Evolutionary conservation across 164 flowering plant species (phyloP), one percentile per base, ranked within the genome.

Genomic region (Annona squamosa): DNA sequence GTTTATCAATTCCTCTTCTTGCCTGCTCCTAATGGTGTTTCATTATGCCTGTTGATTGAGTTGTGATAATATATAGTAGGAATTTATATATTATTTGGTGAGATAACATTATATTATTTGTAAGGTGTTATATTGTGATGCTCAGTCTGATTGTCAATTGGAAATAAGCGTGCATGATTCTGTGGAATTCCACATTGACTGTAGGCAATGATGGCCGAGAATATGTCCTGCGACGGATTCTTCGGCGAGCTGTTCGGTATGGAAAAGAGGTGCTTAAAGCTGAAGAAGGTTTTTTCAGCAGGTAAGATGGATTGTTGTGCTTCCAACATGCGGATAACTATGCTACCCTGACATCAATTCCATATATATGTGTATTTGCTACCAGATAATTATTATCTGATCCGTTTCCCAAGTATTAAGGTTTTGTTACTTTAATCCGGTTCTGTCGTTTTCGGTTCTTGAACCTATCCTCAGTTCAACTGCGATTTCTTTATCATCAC

Each of bases 181-280:
- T 61, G 46, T 13, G 9, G 48, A 61, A 10, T 68, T 37, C 47
- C 70, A 2, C 47, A 26, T 78, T 70, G 62, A 80, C 1, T 82
- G 61, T 75, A 95, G 98, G 99, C 56, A 93, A 93, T 79, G 99
- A 96, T 73, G 98, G 98, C 1, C 95, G 99, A 74, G 99, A 96
- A 75, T 93, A 96, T 85, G 99, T 96, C 72, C 78, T 96, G 1
- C 83, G 99, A 63, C 98, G 99, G 56, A 96, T 96, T 80, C 94
- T 96, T 70, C 90, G 99, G 46, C 87, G 99, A 65, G 99, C 99
- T 80, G 97, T 96, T 66, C 94, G 99, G 4, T 96, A 96, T 84
- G 99, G 99, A 70, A 85, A 81, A 68, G 99, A 96, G 83, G 98
- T 96, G 46, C 80, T 96, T 13, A 92, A 89, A 78, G 99, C 94